Evolutionary conservation across 179 eudicot species (phyloP), one percentile per base, ranked within the genome.

Genomic region (Beta lomatogona): DNA sequence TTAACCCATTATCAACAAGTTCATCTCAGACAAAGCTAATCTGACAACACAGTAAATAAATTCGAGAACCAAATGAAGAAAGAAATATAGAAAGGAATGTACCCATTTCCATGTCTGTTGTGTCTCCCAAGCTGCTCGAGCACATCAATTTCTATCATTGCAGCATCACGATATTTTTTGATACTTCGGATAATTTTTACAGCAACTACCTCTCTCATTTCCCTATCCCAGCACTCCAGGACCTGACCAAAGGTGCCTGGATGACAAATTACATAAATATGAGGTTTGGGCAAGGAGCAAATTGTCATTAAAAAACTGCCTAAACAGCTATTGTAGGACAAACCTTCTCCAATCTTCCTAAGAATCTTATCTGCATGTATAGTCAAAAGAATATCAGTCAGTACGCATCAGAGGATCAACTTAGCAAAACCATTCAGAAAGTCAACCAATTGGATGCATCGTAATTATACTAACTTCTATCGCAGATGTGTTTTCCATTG

Each of bases 231-330:
- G 75, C 93, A 88, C 79, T 90, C 93, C 57, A 90, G 77, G 74
- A 90, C 93, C 84, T 88, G 93, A 11, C 93, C 93, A 54, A 90
- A 90, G 76, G 93, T 90, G 60, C 92, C 92, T 90, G 86, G 46
- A 80, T n/a, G 67, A 59, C 12, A 80, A 41, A 82, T 44, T 52
- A 28, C 57, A 71, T 15, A 71, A 10, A 53, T 36, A 79, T 76
- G 12, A 71, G 73, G 57, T 21, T 58, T 9, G 31, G 46, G 8
- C 50, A 76, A 14, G 46, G 15, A 79, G 13, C 21, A 10, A 21
- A 31, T 5, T 9, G 55, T 3, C 59, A 73, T 44, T 55, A 45
- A 28, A 18, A 59, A 11, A 58, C 22, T 71, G 46, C 77, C 21
- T 11, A 16, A 80, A 71, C 19, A 57, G 46, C 19, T 21, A 21